Evolutionary conservation across 2,329 filamentous ascomycete genomes (phyloP), one percentile per base, ranked within the genome.

Genomic region (Epichloe bromicola): DNA sequence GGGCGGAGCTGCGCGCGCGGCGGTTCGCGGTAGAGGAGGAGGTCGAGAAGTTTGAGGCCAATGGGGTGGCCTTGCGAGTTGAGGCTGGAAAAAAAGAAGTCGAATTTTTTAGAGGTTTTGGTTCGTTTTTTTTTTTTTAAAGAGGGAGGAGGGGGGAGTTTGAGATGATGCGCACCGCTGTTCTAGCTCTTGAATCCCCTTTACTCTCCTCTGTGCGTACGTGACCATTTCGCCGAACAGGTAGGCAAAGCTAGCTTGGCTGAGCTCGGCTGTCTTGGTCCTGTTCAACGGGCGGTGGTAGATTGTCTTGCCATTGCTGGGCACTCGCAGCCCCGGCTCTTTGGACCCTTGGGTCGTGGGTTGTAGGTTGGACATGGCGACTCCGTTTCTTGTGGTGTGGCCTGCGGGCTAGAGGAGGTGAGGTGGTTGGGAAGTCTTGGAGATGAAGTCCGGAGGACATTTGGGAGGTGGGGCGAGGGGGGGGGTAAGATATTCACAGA

Each of bases 231-330:
- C 91, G 54, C 85, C 84, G 66, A 98, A 97, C 53, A 98, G 76
- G 68, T 95, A 97, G 41, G 93, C 91, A 70, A 98, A 97, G 69
- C 88, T 89, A 11, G 93, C 82, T 64, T 94, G 86, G 67, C 89
- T 95, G 58, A 94, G 80, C 74, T 97, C 91, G 53, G 86, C 80
- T 60, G 86, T 88, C 66, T 88, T 87, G 60, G 83, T 85, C 57
- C 93, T 86, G 70, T 96, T 96, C 55, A 97, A 75, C 55, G 95
- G 89, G 51, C 93, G 81, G 74, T 96, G 89, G 74, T 97, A 98
- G 72, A 98, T 97, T 57, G 89, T 95, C 73, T 97, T 97, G 72
- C 89, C 88, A 67, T 83, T 95, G 51, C 87, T 87, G 46, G 93
- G 91, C 63, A 94, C 88, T 59, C 89, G 86, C 55, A 98, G 82